These are phyloP conservation scores for Fomitopsis palustris DNA, from an alignment of 1,284 basidiomycete species.

Conservation along the genomic window DNA sequence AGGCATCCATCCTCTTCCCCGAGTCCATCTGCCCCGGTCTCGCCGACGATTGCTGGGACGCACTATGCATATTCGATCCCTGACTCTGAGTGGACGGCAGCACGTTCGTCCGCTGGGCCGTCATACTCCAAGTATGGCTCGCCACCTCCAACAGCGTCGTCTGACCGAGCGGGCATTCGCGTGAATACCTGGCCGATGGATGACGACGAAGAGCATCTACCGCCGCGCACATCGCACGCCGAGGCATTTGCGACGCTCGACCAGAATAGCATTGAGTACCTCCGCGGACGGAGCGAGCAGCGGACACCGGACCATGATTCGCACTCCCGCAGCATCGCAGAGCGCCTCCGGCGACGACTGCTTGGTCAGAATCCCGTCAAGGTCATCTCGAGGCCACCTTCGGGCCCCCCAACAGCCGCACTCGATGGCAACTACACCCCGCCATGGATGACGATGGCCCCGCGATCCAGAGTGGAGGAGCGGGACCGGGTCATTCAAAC, in stretches of 20 bases:
- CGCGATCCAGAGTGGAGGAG: conserved; percentile 61
- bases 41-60: conserved; percentile 15
- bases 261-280: conserved; percentile 51
- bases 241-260: conserved; percentile 73
- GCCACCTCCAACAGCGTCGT: not conserved
- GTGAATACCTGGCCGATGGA: conserved; percentile 32
- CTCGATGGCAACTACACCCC: conserved; percentile 37
- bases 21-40: conserved; percentile 9
- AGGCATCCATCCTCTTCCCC: conserved; percentile 12
- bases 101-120: conserved; percentile 12
- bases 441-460: conserved; percentile 66
- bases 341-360: conserved; percentile 20
- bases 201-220: conserved; percentile 34
- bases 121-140: conserved; percentile 11
- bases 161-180: conserved; percentile 4
- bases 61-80: conserved; percentile 11
- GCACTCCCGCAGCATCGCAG: conserved; percentile 16
- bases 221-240: conserved; percentile 61
- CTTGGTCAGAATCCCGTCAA: conserved; percentile 20
- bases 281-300: conserved; percentile 32
- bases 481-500: conserved; percentile 64
- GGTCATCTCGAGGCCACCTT: conserved; percentile 15
- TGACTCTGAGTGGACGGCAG: conserved; percentile 10
- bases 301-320: conserved; percentile 23
- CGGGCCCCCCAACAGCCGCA: conserved; percentile 15